Base-by-base conservation (phyloP, 1,139 yeast genomes). In the Arxiozyma heterogenica region DNA sequence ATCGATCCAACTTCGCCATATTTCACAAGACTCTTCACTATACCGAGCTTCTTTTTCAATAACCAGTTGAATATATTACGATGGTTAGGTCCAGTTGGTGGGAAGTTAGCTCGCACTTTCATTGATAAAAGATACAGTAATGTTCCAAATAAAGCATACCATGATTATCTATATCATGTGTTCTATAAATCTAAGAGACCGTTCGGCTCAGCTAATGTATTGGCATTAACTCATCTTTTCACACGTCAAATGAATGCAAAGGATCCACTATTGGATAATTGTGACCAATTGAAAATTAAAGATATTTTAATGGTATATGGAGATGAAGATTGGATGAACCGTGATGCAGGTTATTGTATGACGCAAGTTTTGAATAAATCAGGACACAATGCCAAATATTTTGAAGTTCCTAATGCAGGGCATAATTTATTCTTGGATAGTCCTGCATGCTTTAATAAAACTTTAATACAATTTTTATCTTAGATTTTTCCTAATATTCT, bases 261-360 rank as follows among this genome's bases (percentile, higher is more conserved):
- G 57, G 78, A 82, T 70, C 96, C 96, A 1, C 74, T 89, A 55
- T 73, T 79, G 58, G 95, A 89, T 64, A 79, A 86, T 55, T 73
- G 84, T 42, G 64, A 69, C 1, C 60, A 68, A 1, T 64, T 80
- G 39, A 64, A 71, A 42, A 75, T 75, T 30, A 79, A 80, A 44
- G 74, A 79, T 30, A 64, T 80, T 1, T 67, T 80, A 61, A 75
- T 90, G 70, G 67, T 88, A 43, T 90, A 89, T 66, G 97, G 97
- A 0, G 83, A 85, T 60, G 80, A 75, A 59, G 97, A 90, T 66
- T 90, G 93, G 79, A 90, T 90, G 96, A 86, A 86, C 64, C 73
- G 79, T 1, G 79, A 77, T 51, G 93, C 94, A 0, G 96, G 96
- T 0, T 62, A 59, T 39, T 62, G 70, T 11, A 76, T 78, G 54